phyloP scores from a whole-genome alignment of 345 rosid genomes.

The Hirschfeldia incana region DNA sequence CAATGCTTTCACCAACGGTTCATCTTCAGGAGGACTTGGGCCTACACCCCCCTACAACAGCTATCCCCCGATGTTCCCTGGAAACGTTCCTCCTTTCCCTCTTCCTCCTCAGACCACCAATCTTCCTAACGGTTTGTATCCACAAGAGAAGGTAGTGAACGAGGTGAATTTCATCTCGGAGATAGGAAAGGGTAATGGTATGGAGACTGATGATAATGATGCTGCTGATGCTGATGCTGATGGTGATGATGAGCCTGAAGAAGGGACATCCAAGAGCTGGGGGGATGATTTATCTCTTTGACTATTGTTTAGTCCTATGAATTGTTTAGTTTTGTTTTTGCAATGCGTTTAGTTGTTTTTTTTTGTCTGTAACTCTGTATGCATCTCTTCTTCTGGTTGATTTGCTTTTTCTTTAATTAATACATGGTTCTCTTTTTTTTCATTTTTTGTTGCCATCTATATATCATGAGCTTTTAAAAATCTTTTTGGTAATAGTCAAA shows the following conservation, averaged over 20 bases:
- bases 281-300: slow-evolving; percentile 31
- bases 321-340: not conserved
- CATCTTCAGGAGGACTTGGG: not conserved
- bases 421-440: not conserved
- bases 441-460: not conserved
- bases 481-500: not conserved
- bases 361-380: not conserved
- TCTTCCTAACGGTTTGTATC: not conserved
- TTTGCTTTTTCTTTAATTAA: not conserved
- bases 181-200: not conserved
- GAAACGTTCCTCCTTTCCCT: slow-evolving; percentile 12
- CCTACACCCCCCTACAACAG: slow-evolving; percentile 1
- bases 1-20: not conserved
- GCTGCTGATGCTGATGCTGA: not conserved
- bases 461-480: not conserved
- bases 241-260: slow-evolving; percentile 2
- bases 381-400: not conserved
- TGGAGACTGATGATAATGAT: slow-evolving; percentile 24
- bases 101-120: slow-evolving; percentile 6
- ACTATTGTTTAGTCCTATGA: slow-evolving; percentile 12
- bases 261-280: not conserved
- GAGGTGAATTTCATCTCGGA: slow-evolving; percentile 33
- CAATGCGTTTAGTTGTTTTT: not conserved
- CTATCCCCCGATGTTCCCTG: not conserved
- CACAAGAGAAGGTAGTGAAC: not conserved